Conservation (phyloP, 2,329 filamentous ascomycete species). For the Colletotrichum sp. region DNA sequence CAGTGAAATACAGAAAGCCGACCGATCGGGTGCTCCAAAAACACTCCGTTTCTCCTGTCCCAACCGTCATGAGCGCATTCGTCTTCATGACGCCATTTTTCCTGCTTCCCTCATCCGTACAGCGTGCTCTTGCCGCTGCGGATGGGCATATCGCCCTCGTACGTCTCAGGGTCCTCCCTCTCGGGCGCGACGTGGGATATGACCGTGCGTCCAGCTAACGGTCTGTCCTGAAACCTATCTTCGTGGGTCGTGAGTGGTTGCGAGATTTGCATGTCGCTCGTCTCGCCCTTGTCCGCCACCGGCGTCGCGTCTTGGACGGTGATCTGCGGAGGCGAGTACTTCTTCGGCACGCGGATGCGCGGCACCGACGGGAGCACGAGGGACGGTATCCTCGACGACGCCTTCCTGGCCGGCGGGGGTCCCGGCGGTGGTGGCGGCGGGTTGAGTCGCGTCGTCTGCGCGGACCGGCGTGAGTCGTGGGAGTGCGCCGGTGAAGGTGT, state of each 20-base stretch:
- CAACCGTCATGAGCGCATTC: background rate
- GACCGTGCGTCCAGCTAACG: slow-evolving; percentile 17
- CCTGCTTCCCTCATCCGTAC: slow-evolving; percentile 29
- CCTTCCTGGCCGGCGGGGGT: slow-evolving; percentile 26
- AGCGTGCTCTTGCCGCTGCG: slow-evolving; percentile 38
- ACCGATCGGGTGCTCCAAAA: too few relatives aligned
- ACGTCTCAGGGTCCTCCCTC: slow-evolving; percentile 8
- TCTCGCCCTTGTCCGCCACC: slow-evolving; percentile 24
- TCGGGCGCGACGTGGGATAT: background rate
- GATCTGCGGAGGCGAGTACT: slow-evolving; percentile 43
- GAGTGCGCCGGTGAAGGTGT: background rate
- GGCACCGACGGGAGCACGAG: slow-evolving; percentile 42
- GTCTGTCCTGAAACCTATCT: slow-evolving; percentile 28
- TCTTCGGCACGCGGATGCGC: slow-evolving; percentile 44
- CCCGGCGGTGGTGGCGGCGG: slow-evolving; percentile 30
- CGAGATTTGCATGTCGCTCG: slow-evolving; percentile 31
- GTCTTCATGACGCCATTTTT: background rate
- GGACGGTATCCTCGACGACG: slow-evolving; percentile 27
- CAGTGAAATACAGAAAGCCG: background rate
- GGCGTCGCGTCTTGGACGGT: slow-evolving; percentile 33
- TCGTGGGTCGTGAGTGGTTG: slow-evolving; percentile 29
- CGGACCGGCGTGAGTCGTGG: background rate
- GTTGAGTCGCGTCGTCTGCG: background rate
- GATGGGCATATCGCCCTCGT: slow-evolving; percentile 33
- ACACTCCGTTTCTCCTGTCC: too few relatives aligned